phyloP scores from a whole-genome alignment of 2,329 filamentous ascomycete genomes.

The Trichoderma sp. region DNA sequence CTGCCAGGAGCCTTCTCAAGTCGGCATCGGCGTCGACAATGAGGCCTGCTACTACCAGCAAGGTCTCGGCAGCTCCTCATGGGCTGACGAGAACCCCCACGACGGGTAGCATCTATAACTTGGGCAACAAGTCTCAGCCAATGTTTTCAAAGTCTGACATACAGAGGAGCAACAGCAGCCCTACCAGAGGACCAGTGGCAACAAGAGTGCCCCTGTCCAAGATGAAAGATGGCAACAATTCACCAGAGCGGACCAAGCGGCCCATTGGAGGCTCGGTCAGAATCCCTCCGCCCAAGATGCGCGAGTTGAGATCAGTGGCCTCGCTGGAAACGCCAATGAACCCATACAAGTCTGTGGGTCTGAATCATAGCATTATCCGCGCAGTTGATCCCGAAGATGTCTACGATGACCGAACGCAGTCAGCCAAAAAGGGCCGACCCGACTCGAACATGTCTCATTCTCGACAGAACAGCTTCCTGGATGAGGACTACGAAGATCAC shows the following conservation, averaged over 20 bases:
- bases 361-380: conserved; percentile 58
- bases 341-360: conserved; percentile 50
- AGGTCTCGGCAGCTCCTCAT: conserved; percentile 38
- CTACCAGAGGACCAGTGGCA: conserved; percentile 64
- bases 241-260: conserved; percentile 66
- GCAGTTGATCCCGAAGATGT: conserved; percentile 76
- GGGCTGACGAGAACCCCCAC: conserved; percentile 58
- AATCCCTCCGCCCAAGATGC: conserved; percentile 88
- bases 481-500: conserved; percentile 35
- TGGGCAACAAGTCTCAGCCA: conserved; percentile 33
- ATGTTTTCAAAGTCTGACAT: conserved; percentile 22
- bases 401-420: conserved; percentile 66
- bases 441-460: conserved; percentile 44
- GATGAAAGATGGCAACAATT: conserved; percentile 73
- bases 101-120: conserved; percentile 35
- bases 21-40: conserved; percentile 1
- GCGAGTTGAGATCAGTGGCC: conserved; percentile 64
- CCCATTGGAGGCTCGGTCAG: conserved; percentile 56
- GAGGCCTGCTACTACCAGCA: conserved; percentile 28
- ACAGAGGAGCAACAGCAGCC: conserved; percentile 37
- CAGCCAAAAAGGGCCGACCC: conserved; percentile 38
- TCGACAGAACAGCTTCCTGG: conserved; percentile 33
- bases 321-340: conserved; percentile 54
- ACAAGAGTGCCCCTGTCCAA: conserved; percentile 69
- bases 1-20: conserved; percentile 32